Percentiles rank a stretch among this genome's conserved stretches.
Conservation (phyloP, 1,284 basidiomycete genomes). For the Trametes pubescens region DNA sequence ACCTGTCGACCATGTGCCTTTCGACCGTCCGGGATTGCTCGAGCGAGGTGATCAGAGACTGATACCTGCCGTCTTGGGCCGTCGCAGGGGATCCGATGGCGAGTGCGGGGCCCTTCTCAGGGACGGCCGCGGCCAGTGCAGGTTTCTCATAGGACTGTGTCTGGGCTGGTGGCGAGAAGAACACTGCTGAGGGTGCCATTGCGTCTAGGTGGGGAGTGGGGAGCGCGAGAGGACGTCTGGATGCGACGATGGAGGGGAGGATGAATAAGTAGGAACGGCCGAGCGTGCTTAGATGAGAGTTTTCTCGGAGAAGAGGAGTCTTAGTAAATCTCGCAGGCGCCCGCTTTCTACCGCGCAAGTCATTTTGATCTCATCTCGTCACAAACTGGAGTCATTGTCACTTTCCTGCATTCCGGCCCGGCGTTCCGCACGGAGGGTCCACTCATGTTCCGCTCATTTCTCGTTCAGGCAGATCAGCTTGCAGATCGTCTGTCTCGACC, state of each 20-base stretch:
- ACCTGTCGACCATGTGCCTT: slow-evolving; percentile 77
- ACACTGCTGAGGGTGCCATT: slow-evolving; percentile 72
- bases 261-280: slow-evolving; percentile 23
- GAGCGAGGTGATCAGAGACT: slow-evolving; percentile 67
- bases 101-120: slow-evolving; percentile 56
- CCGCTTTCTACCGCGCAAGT: slow-evolving; percentile 16
- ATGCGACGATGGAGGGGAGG: slow-evolving; percentile 23
- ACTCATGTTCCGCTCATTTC: slow-evolving; percentile 27
- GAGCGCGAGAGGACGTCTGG: slow-evolving; percentile 16
- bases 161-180: slow-evolving; percentile 37
- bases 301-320: slow-evolving; percentile 20
- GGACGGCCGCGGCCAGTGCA: slow-evolving; percentile 34
- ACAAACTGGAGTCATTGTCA: slow-evolving; percentile 29
- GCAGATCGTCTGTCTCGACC: slow-evolving; percentile 8
- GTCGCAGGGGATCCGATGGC: slow-evolving; percentile 78
- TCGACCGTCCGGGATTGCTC: slow-evolving; percentile 64
- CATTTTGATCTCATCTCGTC: slow-evolving; percentile 34
- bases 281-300: slow-evolving; percentile 28
- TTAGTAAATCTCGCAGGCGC: slow-evolving; percentile 29
- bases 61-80: slow-evolving; percentile 79
- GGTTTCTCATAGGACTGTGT: slow-evolving; percentile 33
- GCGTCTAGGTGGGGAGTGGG: slow-evolving; percentile 12
- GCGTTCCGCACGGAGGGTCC: slow-evolving; percentile 13
- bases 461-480: slow-evolving; percentile 1
- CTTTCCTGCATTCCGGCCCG: slow-evolving; percentile 16